Evolutionary conservation across 495 filamentous ascomycete species (phyloP).

Genomic region (Recurvomyces mirabilis): DNA sequence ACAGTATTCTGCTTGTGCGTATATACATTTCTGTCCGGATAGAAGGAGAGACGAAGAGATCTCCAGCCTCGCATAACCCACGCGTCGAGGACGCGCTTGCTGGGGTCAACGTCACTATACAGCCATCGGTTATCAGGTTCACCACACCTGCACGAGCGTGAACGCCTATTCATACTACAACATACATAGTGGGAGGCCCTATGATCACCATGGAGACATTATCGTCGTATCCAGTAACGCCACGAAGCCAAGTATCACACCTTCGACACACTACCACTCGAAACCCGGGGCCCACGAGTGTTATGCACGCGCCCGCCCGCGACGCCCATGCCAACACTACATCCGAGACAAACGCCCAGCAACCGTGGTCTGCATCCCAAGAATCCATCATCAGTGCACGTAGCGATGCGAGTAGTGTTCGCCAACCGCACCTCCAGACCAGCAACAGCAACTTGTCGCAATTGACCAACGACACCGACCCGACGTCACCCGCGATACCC

Average conservation of each 20-base stretch:
- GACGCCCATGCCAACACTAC: too few species aligned
- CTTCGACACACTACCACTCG: constrained; percentile 4
- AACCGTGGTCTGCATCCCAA: constrained; percentile 14
- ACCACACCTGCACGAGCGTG: too few species aligned
- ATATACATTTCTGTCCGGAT: too few species aligned
- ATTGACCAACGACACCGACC: constrained; percentile 15
- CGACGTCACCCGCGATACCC: constrained; percentile 8
- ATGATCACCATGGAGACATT: constrained; percentile 11
- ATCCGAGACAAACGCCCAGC: background rate
- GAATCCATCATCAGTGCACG: constrained; percentile 15
- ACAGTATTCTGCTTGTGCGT: too few species aligned
- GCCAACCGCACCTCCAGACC: constrained; percentile 4
- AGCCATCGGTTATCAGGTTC: too few species aligned
- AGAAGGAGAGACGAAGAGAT: too few species aligned
- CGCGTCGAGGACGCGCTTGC: too few species aligned
- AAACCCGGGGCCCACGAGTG: background rate
- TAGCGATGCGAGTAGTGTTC: constrained; percentile 16
- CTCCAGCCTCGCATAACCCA: too few species aligned
- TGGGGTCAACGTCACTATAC: too few species aligned
- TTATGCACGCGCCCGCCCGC: constrained; percentile 13
- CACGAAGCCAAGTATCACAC: constrained; percentile 11
- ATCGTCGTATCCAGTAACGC: constrained; percentile 5
- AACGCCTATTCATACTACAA: too few species aligned
- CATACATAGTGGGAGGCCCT: too few species aligned
- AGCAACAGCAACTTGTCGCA: constrained; percentile 19